A percentile compares a stretch with the other conserved stretches of the same genome.
Conservation (phyloP, 1,284 basidiomycete genomes). For the Ustilago curta region DNA sequence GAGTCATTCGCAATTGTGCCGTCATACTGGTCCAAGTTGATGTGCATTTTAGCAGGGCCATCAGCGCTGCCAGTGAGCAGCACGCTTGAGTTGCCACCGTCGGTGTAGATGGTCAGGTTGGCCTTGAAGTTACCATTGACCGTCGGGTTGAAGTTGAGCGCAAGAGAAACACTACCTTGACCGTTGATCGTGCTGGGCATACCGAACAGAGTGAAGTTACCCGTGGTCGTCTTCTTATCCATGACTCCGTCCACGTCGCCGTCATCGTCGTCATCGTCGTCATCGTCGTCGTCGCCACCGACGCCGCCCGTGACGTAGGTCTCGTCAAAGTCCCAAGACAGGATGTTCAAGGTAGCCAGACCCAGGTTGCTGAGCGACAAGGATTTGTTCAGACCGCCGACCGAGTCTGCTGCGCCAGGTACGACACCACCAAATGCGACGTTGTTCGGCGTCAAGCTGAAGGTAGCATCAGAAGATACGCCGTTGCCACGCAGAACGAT, state of each 20-base stretch:
- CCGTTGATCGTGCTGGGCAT: conserved; percentile 21
- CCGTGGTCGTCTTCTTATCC: conserved; percentile 20
- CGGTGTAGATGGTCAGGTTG: conserved; percentile 16
- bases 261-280: conserved; percentile 1
- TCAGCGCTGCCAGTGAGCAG: conserved; percentile 20
- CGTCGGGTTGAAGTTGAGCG: conserved; percentile 30
- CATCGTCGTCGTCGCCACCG: conserved; percentile 16
- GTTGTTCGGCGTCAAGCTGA: conserved; percentile 19
- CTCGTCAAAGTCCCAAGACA: conserved; percentile 16
- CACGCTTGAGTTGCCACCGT: conserved; percentile 27
- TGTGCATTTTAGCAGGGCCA: conserved; percentile 1
- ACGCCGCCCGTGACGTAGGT: conserved; percentile 17
- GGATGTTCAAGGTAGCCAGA: conserved; percentile 4
- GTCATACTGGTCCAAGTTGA: conserved; percentile 21
- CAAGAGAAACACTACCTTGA: too few species aligned
- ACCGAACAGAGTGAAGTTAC: conserved; percentile 22
- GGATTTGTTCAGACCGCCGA: conserved; percentile 17
- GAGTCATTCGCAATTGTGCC: conserved; percentile 7
- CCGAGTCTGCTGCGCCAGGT: conserved; percentile 14
- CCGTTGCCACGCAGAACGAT: conserved; percentile 15
- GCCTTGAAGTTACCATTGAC: conserved; percentile 16
- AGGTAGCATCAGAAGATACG: conserved; percentile 3
- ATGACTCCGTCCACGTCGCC: conserved; percentile 7
- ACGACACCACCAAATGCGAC: conserved; percentile 24
- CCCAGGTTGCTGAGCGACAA: conserved; percentile 19